Percentiles rank a stretch among this genome's conserved stretches.
Conservation (phyloP, 805 yeast genomes). For the Suhomyces pyralidae region DNA sequence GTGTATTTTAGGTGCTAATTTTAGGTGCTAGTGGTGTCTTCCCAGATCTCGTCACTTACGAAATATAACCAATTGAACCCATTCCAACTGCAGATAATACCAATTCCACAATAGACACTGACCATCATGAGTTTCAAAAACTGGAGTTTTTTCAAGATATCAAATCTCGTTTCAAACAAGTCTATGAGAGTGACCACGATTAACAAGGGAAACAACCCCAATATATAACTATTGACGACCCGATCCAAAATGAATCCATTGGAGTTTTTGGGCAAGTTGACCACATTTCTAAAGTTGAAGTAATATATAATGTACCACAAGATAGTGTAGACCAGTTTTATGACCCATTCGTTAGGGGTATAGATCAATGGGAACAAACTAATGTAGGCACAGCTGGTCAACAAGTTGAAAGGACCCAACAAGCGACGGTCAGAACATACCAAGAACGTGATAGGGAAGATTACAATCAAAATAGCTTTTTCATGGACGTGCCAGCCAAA, state of each 20-base stretch:
- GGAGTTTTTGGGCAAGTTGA: constrained; percentile 48
- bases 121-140: constrained; percentile 77
- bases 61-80: constrained; percentile 88
- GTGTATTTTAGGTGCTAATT: not conserved
- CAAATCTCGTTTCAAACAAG: constrained; percentile 53
- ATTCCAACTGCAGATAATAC: constrained; percentile 82
- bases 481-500: constrained; percentile 99
- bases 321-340: constrained; percentile 73
- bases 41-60: constrained; percentile 74
- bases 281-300: constrained; percentile 68
- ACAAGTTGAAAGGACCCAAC: constrained; percentile 64
- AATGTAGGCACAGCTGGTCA: constrained; percentile 78
- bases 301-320: constrained; percentile 83
- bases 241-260: constrained; percentile 56
- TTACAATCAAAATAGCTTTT: constrained; percentile 87
- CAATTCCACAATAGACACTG: constrained; percentile 83
- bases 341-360: constrained; percentile 74
- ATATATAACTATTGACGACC: constrained; percentile 59
- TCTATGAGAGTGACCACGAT: constrained; percentile 43
- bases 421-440: constrained; percentile 69
- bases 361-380: constrained; percentile 84
- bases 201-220: constrained; percentile 67
- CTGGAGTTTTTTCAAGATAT: constrained; percentile 56
- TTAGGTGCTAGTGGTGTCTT: constrained; percentile 7
- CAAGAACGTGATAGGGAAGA: constrained; percentile 82